Evolutionary conservation across 768 basidiomycete genomes (phyloP), one percentile per base, ranked within the genome.

Genomic region (Psilocybe cubensis): DNA sequence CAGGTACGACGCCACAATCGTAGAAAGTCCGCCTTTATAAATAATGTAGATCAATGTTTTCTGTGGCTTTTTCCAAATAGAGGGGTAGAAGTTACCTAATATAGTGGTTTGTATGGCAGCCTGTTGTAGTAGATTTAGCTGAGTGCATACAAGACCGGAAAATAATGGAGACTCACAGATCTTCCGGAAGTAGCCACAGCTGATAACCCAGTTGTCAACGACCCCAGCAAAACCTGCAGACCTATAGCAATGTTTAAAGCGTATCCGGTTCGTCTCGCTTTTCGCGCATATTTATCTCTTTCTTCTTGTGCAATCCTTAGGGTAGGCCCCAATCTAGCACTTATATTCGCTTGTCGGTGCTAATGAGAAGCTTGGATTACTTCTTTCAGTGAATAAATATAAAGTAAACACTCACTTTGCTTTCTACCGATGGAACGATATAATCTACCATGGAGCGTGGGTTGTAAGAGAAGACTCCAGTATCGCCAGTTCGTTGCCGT

Each of bases 1-100:
- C 31, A 92, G 77, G 67, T 87, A 91, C 1, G 88, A 86, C 17
- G 89, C 88, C 10, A 86, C 79, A 18, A 91, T 18, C 0, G 89
- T 92, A 3, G 88, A 70, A 6, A 87, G 55, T 17, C 84, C 89
- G 28, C 90, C 87, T 85, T 23, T 35, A 12, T 21, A 25, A 20
- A 4, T 14, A 28, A n/a, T 52, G 29, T 43, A 33, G 20, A 11
- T 42, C 18, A 6, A 18, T 43, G 21, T 11, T 4, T 23, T 14
- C 7, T 20, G 6, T 4, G 6, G 27, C 31, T 42, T 28, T 23
- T 14, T 41, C n/a, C 24, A 18, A 35, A 5, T 27, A 43, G 46
- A 50, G 12, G 41, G 23, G 27, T 10, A 52, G 20, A 1, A 31
- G 17, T 40, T 20, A 52, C 56, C 56, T 9, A 57, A 20, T 12